Evolutionary conservation across 169 alveolate species (phyloP).

Genomic region (Cryptosporidium meleagridis): DNA sequence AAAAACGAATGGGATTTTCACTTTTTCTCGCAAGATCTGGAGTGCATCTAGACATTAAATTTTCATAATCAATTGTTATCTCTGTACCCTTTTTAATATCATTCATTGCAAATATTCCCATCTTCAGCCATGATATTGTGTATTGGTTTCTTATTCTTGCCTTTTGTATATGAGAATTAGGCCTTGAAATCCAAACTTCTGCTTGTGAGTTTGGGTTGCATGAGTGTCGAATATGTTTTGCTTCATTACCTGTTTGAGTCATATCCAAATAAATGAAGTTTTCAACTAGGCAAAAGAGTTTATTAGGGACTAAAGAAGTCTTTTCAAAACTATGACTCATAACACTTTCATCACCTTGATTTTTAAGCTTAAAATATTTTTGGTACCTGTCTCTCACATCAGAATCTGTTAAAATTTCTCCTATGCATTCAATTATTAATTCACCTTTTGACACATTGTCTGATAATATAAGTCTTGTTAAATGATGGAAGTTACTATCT

Average conservation of each 20-base stretch:
- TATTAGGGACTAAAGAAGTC: background rate
- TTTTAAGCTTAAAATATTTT: slow-evolving; percentile 15
- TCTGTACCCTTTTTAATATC: slow-evolving; percentile 56
- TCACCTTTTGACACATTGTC: slow-evolving; percentile 47
- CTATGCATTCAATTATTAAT: slow-evolving; percentile 60
- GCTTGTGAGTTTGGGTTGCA: slow-evolving; percentile 70
- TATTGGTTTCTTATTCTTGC: slow-evolving; percentile 3
- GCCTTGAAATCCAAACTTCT: slow-evolving; percentile 66
- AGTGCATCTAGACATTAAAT: slow-evolving; percentile 7
- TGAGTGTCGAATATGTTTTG: slow-evolving; percentile 59
- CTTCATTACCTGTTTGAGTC: slow-evolving; percentile 72
- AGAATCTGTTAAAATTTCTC: slow-evolving; percentile 52
- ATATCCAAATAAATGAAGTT: slow-evolving; percentile 52
- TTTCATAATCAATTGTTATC: slow-evolving; percentile 71
- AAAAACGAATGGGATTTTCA: background rate
- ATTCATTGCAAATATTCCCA: slow-evolving; percentile 68
- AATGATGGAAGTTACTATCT: background rate
- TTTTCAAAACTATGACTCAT: background rate
- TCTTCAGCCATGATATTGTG: slow-evolving; percentile 35
- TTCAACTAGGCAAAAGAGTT: slow-evolving; percentile 52
- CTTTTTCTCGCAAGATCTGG: slow-evolving; percentile 5
- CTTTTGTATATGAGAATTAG: background rate
- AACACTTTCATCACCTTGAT: slow-evolving; percentile 5
- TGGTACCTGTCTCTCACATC: slow-evolving; percentile 62
- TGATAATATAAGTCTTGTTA: slow-evolving; percentile 19